phyloP scores from a whole-genome alignment of 1,284 basidiomycete species.

The Cystobasidiaceae sp. region DNA sequence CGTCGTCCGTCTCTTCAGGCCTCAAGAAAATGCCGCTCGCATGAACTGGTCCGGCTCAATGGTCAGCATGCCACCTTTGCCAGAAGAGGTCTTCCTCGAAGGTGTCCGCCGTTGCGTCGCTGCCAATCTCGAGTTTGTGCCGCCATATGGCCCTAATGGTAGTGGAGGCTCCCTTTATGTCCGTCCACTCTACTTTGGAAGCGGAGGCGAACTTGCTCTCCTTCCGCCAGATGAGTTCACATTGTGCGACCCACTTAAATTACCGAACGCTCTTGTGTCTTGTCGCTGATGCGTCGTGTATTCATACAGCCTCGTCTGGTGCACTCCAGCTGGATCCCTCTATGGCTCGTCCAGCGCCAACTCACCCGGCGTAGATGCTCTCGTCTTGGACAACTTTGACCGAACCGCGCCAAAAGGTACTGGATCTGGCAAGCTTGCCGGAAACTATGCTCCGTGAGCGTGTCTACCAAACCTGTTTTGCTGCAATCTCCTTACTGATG shows the following conservation, averaged over 20 bases:
- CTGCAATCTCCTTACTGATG: neutral
- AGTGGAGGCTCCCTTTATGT: conserved; percentile 43
- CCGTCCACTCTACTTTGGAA: conserved; percentile 43
- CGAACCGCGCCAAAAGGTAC: conserved; percentile 43
- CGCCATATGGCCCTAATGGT: conserved; percentile 40
- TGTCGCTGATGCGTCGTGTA: neutral
- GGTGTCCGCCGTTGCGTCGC: conserved; percentile 42
- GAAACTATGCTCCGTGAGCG: conserved; percentile 47
- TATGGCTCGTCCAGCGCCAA: conserved; percentile 44
- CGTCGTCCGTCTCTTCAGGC: conserved; percentile 45
- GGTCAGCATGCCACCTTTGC: conserved; percentile 37
- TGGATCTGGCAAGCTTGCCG: conserved; percentile 46
- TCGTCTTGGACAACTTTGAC: conserved; percentile 47
- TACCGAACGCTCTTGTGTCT: neutral
- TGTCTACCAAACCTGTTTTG: conserved; percentile 4
- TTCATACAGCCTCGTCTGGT: conserved; percentile 42
- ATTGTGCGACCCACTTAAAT: conserved; percentile 33
- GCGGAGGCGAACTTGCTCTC: conserved; percentile 43
- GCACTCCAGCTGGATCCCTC: conserved; percentile 46
- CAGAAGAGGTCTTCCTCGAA: conserved; percentile 41
- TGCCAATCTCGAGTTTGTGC: conserved; percentile 46
- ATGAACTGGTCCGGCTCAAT: conserved; percentile 44
- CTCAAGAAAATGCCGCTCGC: conserved; percentile 45
- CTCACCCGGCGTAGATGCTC: conserved; percentile 45
- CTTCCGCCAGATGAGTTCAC: conserved; percentile 44